Evolutionary conservation across 305 asterid species (phyloP).

Genomic region (Rubia peregrina): DNA sequence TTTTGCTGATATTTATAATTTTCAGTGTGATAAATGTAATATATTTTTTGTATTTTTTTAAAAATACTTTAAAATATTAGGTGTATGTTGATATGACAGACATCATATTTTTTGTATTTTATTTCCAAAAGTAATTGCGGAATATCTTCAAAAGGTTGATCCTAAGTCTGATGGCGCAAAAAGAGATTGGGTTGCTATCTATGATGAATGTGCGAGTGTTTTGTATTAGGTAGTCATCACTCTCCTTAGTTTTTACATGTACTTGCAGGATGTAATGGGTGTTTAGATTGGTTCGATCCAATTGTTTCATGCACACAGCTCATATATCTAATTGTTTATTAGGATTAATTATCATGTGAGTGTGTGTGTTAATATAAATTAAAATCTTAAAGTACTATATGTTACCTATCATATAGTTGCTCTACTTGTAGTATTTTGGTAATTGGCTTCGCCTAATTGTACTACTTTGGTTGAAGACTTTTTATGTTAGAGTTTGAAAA

Average conservation of each 20-base stretch:
- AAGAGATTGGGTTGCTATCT: slow-evolving; percentile 97
- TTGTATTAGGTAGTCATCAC: slow-evolving; percentile 56
- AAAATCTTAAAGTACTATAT: not conserved
- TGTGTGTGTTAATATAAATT: not conserved
- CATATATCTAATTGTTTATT: not conserved
- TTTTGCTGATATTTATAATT: no score
- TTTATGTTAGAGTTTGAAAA: not conserved
- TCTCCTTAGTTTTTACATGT: slow-evolving; percentile 6
- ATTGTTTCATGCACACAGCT: not conserved
- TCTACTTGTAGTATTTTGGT: not conserved
- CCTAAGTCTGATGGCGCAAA: slow-evolving; percentile 99
- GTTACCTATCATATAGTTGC: not conserved
- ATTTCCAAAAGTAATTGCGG: slow-evolving; percentile 80
- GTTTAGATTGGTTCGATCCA: not conserved
- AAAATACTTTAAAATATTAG: no score
- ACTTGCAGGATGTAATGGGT: not conserved
- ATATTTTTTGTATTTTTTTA: no score
- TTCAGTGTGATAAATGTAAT: no score
- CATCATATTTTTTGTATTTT: slow-evolving; percentile 17
- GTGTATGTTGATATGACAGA: no score
- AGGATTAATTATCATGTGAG: not conserved
- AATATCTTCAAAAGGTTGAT: slow-evolving; percentile 88
- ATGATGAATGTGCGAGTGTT: slow-evolving; percentile 93
- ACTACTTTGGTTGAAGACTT: not conserved
- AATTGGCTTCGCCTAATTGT: not conserved